Evolutionary conservation across 805 yeast species (phyloP).

Genomic region (Grigorovia humatica): DNA sequence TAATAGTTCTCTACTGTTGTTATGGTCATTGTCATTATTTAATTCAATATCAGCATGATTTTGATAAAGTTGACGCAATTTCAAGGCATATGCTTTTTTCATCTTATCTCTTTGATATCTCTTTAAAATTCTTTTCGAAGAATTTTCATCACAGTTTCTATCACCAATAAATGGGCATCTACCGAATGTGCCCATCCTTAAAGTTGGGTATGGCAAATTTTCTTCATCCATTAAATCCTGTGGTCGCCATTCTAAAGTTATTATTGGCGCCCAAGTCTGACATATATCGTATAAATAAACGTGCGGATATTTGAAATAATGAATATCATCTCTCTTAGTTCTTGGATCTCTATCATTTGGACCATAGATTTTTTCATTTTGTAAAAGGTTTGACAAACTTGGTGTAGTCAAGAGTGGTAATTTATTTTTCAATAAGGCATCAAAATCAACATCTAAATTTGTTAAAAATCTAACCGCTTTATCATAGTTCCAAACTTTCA

Average conservation of each 20-base stretch:
- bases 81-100: conserved; percentile 24
- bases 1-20: conserved; percentile 5
- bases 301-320: conserved; percentile 67
- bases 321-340: conserved; percentile 75
- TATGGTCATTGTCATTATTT: conserved; percentile 8
- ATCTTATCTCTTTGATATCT: conserved; percentile 25
- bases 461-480: conserved; percentile 72
- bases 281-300: conserved; percentile 71
- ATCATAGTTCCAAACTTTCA: conserved; percentile 82
- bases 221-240: conserved; percentile 25
- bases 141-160: conserved; percentile 21
- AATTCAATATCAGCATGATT: conserved; percentile 10
- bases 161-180: conserved; percentile 77
- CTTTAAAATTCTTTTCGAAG: conserved; percentile 22
- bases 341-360: conserved; percentile 82
- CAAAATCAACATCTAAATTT: conserved; percentile 43
- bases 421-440: conserved; percentile 18
- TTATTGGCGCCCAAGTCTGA: conserved; percentile 70
- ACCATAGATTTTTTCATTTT: conserved; percentile 78
- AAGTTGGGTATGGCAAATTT: conserved; percentile 30
- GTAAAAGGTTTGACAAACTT: conserved; percentile 51
- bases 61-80: conserved; percentile 24
- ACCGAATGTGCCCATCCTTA: conserved; percentile 38
- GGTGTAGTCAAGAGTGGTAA: conserved; percentile 21
- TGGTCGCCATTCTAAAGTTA: conserved; percentile 69